These are phyloP conservation scores for Albatrellus ellisii DNA, from an alignment of 768 basidiomycete genomes.

Conservation along the genomic window DNA sequence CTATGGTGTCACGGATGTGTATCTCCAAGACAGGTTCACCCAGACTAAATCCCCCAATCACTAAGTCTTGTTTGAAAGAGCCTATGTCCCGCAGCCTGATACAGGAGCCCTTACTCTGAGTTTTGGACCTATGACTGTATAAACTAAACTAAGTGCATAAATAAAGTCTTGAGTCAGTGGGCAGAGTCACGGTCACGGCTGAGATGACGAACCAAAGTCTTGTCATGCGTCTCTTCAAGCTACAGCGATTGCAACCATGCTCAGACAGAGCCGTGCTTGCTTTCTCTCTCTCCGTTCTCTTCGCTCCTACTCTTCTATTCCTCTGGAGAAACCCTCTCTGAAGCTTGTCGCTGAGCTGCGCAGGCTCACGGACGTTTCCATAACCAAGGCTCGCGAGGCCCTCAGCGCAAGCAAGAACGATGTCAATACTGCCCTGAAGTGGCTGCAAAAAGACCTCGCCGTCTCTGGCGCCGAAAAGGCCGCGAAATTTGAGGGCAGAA, in stretches of 20 bases:
- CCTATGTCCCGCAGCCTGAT: no score
- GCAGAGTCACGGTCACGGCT: background rate
- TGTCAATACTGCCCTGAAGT: slow-evolving; percentile 58
- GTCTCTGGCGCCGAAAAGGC: slow-evolving; percentile 66
- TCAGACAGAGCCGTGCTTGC: slow-evolving; percentile 1
- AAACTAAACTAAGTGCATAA: no score
- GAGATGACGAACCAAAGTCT: background rate
- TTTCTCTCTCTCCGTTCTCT: slow-evolving; percentile 11
- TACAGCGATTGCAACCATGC: slow-evolving; percentile 2
- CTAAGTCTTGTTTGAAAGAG: background rate
- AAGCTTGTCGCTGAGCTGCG: slow-evolving; percentile 80
- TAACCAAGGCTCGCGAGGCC: slow-evolving; percentile 83
- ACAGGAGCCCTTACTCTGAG: no score
- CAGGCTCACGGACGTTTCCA: slow-evolving; percentile 67
- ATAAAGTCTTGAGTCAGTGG: background rate
- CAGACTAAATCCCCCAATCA: background rate
- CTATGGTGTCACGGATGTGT: no score
- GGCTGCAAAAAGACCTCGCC: slow-evolving; percentile 67
- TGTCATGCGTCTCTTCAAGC: background rate
- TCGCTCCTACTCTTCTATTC: slow-evolving; percentile 38
- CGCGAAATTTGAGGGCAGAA: slow-evolving; percentile 68
- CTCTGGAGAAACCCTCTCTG: slow-evolving; percentile 42
- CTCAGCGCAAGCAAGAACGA: slow-evolving; percentile 64
- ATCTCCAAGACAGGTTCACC: no score
- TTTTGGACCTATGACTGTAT: no score